Evolutionary conservation across 2,329 filamentous ascomycete genomes (phyloP).

Genomic region (Arthroderma sp.): DNA sequence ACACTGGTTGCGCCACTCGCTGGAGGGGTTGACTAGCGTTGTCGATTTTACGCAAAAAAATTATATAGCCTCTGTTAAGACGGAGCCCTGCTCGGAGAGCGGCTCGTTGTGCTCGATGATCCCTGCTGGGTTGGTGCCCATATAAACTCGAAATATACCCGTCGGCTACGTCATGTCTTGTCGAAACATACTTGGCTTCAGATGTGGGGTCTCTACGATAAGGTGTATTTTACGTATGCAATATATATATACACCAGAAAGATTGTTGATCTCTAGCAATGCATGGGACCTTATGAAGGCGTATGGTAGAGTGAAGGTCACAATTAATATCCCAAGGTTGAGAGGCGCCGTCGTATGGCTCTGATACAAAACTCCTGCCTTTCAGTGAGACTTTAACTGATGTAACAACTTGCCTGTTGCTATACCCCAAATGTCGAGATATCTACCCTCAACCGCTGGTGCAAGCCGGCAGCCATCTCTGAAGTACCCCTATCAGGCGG

Average conservation of each 20-base stretch:
- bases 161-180: background rate
- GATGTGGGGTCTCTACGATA: too few relatives aligned
- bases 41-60: background rate
- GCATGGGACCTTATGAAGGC: too few relatives aligned
- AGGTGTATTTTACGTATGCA: too few relatives aligned
- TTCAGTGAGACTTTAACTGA: constrained; percentile 5
- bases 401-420: constrained; percentile 27
- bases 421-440: constrained; percentile 79
- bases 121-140: background rate
- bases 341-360: constrained; percentile 7
- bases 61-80: background rate
- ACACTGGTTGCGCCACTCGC: background rate
- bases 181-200: too few relatives aligned
- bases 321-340: background rate
- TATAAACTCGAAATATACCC: background rate
- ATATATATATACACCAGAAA: too few relatives aligned
- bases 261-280: too few relatives aligned
- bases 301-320: too few relatives aligned
- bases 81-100: background rate
- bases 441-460: too few relatives aligned
- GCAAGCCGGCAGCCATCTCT: constrained; percentile 93
- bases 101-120: background rate
- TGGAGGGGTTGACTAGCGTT: background rate
- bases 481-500: constrained; percentile 38
- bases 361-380: constrained; percentile 3